Percentiles rank a stretch among this genome's conserved stretches.
Conservation (phyloP, 2,329 filamentous ascomycete genomes). For the Elsinoe ampelina region DNA sequence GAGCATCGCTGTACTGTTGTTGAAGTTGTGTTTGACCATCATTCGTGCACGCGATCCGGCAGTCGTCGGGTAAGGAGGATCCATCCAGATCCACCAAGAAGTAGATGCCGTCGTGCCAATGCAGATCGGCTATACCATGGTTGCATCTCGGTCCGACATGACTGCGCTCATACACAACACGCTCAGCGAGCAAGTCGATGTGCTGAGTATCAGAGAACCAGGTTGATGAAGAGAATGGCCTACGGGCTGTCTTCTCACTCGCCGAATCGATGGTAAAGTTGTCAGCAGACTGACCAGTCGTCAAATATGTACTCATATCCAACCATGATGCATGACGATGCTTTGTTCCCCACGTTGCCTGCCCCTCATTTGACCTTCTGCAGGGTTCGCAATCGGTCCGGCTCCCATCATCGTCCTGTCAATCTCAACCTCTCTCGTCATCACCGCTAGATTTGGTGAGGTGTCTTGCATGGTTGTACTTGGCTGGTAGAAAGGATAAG, state of each 20-base stretch:
- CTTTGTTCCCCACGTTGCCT: neutral
- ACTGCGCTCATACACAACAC: neutral
- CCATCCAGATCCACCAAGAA: neutral
- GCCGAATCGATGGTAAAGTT: no score
- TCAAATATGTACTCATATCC: neutral
- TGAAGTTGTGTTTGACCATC: neutral
- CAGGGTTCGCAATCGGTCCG: neutral
- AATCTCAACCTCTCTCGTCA: neutral
- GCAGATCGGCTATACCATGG: neutral
- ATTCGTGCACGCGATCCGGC: neutral
- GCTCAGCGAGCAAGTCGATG: no score
- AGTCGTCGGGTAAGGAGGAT: neutral
- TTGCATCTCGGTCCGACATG: neutral
- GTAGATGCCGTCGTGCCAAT: neutral
- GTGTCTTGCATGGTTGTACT: neutral
- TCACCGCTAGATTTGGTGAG: neutral
- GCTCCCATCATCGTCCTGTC: neutral
- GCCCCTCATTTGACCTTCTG: neutral
- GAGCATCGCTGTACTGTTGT: neutral
- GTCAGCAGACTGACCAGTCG: no score
- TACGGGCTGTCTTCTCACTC: no score
- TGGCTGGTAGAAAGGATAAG: neutral
- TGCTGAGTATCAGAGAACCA: no score
- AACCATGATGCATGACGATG: neutral
- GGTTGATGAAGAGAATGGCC: no score